These are phyloP conservation scores for Scheffersomyces stambukii DNA, from an alignment of 1,139 yeast genomes.

Conservation along the genomic window DNA sequence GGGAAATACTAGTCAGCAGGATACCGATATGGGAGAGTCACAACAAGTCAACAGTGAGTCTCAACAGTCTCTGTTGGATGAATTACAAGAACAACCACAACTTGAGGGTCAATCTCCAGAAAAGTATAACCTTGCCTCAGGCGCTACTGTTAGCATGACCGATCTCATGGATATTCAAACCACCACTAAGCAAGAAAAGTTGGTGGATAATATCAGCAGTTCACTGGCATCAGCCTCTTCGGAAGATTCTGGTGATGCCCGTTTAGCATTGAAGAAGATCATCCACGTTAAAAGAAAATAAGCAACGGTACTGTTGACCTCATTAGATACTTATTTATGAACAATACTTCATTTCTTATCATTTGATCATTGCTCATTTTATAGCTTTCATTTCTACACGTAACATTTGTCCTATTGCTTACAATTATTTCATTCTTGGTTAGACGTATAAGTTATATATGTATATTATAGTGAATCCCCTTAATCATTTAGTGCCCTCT, in stretches of 20 bases:
- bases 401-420: slow-evolving; percentile 1
- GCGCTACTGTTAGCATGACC: slow-evolving; percentile 6
- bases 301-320: neutral
- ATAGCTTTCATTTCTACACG: slow-evolving; percentile 1
- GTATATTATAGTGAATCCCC: too few relatives aligned
- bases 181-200: slow-evolving; percentile 4
- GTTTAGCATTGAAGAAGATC: slow-evolving; percentile 38
- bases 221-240: slow-evolving; percentile 6
- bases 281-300: slow-evolving; percentile 31
- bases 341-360: neutral
- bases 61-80: slow-evolving; percentile 4
- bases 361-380: neutral
- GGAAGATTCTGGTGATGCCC: slow-evolving; percentile 39
- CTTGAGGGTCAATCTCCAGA: slow-evolving; percentile 1
- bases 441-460: slow-evolving; percentile 1
- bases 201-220: too few relatives aligned
- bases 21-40: too few relatives aligned
- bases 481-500: too few relatives aligned
- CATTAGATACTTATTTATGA: neutral
- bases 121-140: slow-evolving; percentile 3
- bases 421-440: neutral
- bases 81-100: slow-evolving; percentile 3
- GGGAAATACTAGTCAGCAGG: slow-evolving; percentile 3
- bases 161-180: slow-evolving; percentile 4
- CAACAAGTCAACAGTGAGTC: slow-evolving; percentile 2